Conservation (phyloP, 2,329 filamentous ascomycete genomes). For the Dothideomycetes sp. region DNA sequence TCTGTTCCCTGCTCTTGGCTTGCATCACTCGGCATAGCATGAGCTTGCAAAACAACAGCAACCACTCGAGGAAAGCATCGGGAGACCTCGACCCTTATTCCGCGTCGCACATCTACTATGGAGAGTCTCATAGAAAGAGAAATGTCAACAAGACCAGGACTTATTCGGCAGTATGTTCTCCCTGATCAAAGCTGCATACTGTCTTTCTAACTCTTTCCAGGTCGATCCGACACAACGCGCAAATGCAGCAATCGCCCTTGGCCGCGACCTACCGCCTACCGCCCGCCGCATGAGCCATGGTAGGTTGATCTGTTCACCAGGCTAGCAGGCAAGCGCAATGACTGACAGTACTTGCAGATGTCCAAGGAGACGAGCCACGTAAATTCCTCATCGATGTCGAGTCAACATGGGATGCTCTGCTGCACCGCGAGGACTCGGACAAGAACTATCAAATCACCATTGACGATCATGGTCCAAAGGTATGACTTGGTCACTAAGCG, state of each 20-base stretch:
- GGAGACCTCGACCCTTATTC: slow-evolving; percentile 44
- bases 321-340: slow-evolving; percentile 33
- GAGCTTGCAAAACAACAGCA: slow-evolving; percentile 17
- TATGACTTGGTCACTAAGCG: slow-evolving; percentile 43
- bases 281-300: slow-evolving; percentile 20
- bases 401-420: slow-evolving; percentile 64
- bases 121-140: slow-evolving; percentile 36
- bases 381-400: slow-evolving; percentile 84
- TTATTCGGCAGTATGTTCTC: slow-evolving; percentile 46
- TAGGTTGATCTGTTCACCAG: slow-evolving; percentile 13
- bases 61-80: slow-evolving; percentile 10
- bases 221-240: slow-evolving; percentile 11
- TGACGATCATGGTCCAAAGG: slow-evolving; percentile 86
- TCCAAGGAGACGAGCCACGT: slow-evolving; percentile 55
- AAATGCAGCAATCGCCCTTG: slow-evolving; percentile 10
- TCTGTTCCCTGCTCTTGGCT: too few relatives aligned
- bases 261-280: slow-evolving; percentile 8
- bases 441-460: slow-evolving; percentile 95
- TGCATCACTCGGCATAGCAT: slow-evolving; percentile 21
- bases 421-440: slow-evolving; percentile 85
- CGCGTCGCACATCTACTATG: slow-evolving; percentile 49
- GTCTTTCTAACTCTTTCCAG: too few relatives aligned
- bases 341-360: too few relatives aligned
- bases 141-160: slow-evolving; percentile 39
- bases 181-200: too few relatives aligned